A percentile compares a stretch with the other conserved stretches of the same genome.
phyloP scores from a whole-genome alignment of 345 rosid species.

The Citrus hindsii region DNA sequence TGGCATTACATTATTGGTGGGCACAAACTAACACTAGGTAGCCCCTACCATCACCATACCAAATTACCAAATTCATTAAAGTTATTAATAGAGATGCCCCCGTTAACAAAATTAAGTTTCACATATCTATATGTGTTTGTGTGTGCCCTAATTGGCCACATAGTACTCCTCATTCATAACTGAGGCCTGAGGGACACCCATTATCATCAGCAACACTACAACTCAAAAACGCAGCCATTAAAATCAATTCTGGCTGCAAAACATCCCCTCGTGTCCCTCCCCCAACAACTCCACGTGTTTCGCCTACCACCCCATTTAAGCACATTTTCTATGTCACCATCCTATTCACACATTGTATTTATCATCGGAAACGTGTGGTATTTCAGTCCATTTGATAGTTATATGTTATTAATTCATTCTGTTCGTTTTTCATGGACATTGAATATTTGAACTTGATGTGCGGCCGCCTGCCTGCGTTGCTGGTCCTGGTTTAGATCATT shows the following conservation, averaged over 20 bases:
- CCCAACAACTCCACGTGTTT: background rate
- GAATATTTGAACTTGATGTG: background rate
- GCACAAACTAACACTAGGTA: background rate
- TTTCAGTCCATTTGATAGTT: background rate
- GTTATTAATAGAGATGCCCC: background rate
- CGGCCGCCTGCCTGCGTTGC: background rate
- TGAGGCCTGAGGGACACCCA: background rate
- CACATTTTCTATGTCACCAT: background rate
- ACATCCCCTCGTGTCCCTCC: background rate
- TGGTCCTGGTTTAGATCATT: background rate
- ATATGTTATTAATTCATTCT: background rate
- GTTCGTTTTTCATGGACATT: background rate
- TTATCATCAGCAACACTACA: background rate
- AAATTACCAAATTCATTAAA: conserved; percentile 1
- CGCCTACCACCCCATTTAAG: background rate
- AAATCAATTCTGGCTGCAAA: conserved; percentile 3
- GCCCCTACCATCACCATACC: background rate
- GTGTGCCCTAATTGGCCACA: conserved; percentile 18
- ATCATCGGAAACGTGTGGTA: background rate
- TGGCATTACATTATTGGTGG: background rate
- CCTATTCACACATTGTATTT: background rate
- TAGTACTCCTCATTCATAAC: background rate
- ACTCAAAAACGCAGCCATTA: background rate
- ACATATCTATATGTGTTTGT: background rate
- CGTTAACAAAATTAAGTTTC: background rate